Base-by-base conservation (phyloP, 805 yeast genomes). In the Starmerella vaccinii region DNA sequence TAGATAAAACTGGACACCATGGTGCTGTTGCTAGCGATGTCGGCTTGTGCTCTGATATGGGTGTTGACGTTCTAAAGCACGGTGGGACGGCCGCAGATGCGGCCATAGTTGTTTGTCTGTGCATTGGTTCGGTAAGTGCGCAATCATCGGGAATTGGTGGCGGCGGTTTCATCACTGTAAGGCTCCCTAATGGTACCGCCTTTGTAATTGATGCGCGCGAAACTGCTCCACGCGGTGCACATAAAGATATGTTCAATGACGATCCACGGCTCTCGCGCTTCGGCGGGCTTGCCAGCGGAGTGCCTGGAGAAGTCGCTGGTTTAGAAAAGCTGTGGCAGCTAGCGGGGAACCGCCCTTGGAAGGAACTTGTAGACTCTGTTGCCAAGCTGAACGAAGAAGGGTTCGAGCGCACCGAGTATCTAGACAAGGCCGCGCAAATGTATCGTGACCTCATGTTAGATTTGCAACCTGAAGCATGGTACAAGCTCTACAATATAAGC, bases 111-210 rank as follows among this genome's bases (percentile, higher is more conserved):
- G 84, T 85, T 12, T 86, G 95, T 0, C 71, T 90, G 26, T 90
- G 98, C 62, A 78, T 90, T 29, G 97, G 97, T 2, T 74, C 84
- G 49, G 68, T 86, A 21, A 84, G 85, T 62, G 80, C 87, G 55
- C 86, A 82, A 68, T 81, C 82, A 51, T 81, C 95, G 1, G 95
- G 97, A 0, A 81, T 90, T 39, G 96, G 97, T 7, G 97, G 97
- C 4, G 97, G 98, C 9, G 86, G 84, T 0, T 87, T 77, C 59
- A 82, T 84, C 40, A 75, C 80, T 1, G 72, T 78, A 4, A 49
- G 68, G 15, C 63, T 63, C 39, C 66, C 64, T 24, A 68, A 72
- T 12, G 72, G 74, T 7, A 72, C 74, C 1, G 76, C 82, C 1
- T 56, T 82, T 2, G 72, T 81, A 26, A 77, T 89, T 38, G 95